Evolutionary conservation across 2,329 filamentous ascomycete species (phyloP).

Genomic region (Dothideomycetes sp.): DNA sequence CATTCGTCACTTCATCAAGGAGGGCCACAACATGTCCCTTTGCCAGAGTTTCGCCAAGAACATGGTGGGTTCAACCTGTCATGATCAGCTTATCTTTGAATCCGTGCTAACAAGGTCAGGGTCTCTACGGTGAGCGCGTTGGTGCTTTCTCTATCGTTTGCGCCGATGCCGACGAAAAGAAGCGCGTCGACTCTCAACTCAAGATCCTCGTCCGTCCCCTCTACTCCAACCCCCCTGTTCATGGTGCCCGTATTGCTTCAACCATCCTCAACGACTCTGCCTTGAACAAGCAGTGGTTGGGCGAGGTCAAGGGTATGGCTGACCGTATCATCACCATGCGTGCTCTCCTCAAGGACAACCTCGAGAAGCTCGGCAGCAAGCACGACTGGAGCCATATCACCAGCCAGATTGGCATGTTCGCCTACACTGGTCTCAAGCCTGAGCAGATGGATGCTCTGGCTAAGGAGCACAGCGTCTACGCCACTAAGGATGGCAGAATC

Average conservation of each 20-base stretch:
- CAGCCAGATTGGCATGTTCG: constrained; percentile 98
- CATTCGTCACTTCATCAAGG: constrained; percentile 81
- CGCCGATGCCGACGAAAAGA: constrained; percentile 79
- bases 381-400: constrained; percentile 99
- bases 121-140: constrained; percentile 96
- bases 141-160: constrained; percentile 92
- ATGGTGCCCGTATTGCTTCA: constrained; percentile 88
- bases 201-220: constrained; percentile 95
- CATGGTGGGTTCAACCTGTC: constrained; percentile 55
- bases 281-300: constrained; percentile 89
- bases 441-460: constrained; percentile 87
- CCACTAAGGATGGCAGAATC: constrained; percentile 84
- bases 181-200: constrained; percentile 91
- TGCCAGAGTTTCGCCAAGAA: constrained; percentile 98
- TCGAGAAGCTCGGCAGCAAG: constrained; percentile 89
- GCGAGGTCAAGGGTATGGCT: constrained; percentile 96
- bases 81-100: neutral
- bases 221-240: constrained; percentile 96
- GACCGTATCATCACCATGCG: constrained; percentile 99
- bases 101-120: constrained; percentile 40
- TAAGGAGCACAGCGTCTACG: constrained; percentile 95
- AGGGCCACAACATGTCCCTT: constrained; percentile 81
- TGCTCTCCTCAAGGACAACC: constrained; percentile 83
- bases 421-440: constrained; percentile 85
- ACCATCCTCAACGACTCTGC: constrained; percentile 79